phyloP scores from a whole-genome alignment of 2,329 filamentous ascomycete species.

The Zelopaecilomyces penicillatus region DNA sequence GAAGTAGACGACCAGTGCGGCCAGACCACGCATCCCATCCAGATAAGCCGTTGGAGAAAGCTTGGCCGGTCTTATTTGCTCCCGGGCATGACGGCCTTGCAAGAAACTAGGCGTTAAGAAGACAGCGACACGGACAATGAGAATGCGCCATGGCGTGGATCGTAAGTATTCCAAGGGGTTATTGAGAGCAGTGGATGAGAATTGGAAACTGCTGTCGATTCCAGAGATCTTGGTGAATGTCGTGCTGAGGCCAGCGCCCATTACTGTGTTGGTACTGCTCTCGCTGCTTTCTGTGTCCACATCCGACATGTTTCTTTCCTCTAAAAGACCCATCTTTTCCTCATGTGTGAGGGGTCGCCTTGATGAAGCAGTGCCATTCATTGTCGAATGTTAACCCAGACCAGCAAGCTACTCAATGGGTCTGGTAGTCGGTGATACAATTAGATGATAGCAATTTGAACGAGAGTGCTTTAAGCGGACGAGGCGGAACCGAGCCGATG shows the following conservation, averaged over 20 bases:
- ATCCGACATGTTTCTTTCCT: conserved; percentile 34
- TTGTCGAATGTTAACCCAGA: conserved; percentile 16
- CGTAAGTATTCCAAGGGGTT: conserved; percentile 20
- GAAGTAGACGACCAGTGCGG: conserved; percentile 47
- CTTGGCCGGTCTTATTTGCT: conserved; percentile 31
- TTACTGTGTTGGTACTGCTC: conserved; percentile 4
- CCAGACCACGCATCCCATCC: conserved; percentile 49
- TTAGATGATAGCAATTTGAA: too few species aligned
- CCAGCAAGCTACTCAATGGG: too few species aligned
- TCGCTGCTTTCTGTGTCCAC: conserved; percentile 33
- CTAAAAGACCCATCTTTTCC: conserved; percentile 37
- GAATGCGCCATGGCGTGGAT: conserved; percentile 27
- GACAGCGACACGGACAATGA: conserved; percentile 29
- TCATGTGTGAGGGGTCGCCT: conserved; percentile 28
- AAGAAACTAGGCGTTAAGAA: conserved; percentile 48
- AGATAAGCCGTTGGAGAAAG: conserved; percentile 48
- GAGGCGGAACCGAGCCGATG: too few species aligned
- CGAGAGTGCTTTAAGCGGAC: too few species aligned
- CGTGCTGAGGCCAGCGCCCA: conserved; percentile 3
- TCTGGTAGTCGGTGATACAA: too few species aligned
- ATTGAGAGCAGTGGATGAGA: conserved; percentile 16
- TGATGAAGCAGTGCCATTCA: conserved; percentile 31
- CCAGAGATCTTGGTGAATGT: conserved; percentile 18
- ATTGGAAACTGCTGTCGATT: conserved; percentile 25
- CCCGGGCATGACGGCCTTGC: conserved; percentile 34